Evolutionary conservation across 495 filamentous ascomycete genomes (phyloP).

Genomic region (Aspergillus heteromorphus): DNA sequence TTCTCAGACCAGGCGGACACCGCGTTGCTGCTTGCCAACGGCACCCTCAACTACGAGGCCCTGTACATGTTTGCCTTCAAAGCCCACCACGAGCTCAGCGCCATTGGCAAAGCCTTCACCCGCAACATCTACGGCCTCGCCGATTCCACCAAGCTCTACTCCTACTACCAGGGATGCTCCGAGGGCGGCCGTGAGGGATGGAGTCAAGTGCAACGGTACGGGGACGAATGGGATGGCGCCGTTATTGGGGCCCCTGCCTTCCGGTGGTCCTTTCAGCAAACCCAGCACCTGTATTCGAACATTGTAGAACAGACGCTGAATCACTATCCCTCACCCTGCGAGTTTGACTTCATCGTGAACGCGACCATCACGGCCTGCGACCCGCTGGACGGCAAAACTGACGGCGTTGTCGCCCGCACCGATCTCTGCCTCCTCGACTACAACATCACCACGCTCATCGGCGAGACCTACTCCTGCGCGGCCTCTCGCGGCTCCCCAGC

Average conservation of each 20-base stretch:
- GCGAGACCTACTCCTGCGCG: constrained; percentile 39
- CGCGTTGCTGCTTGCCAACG: constrained; percentile 35
- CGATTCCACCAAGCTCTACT: constrained; percentile 39
- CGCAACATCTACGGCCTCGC: constrained; percentile 25
- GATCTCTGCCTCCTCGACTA: constrained; percentile 44
- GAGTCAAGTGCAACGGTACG: constrained; percentile 46
- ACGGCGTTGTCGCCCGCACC: constrained; percentile 45
- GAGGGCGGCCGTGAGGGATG: constrained; percentile 48
- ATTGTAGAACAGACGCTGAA: constrained; percentile 75
- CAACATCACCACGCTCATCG: constrained; percentile 33
- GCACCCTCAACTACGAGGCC: constrained; percentile 38
- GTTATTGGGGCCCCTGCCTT: constrained; percentile 37
- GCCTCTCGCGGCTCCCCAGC: constrained; percentile 22
- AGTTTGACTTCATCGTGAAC: constrained; percentile 68
- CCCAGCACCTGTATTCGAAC: constrained; percentile 11
- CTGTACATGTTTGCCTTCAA: constrained; percentile 45
- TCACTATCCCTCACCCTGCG: constrained; percentile 71
- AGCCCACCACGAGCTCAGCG: constrained; percentile 25
- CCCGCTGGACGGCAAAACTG: constrained; percentile 40
- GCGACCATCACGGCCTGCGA: constrained; percentile 55
- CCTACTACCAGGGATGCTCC: constrained; percentile 50
- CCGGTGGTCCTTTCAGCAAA: background rate
- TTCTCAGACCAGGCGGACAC: constrained; percentile 30
- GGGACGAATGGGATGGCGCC: constrained; percentile 41
- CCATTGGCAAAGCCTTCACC: constrained; percentile 36